Evolutionary conservation across 2,329 filamentous ascomycete species (phyloP), one percentile per base, ranked within the genome.

Genomic region (Fusarium sp.): DNA sequence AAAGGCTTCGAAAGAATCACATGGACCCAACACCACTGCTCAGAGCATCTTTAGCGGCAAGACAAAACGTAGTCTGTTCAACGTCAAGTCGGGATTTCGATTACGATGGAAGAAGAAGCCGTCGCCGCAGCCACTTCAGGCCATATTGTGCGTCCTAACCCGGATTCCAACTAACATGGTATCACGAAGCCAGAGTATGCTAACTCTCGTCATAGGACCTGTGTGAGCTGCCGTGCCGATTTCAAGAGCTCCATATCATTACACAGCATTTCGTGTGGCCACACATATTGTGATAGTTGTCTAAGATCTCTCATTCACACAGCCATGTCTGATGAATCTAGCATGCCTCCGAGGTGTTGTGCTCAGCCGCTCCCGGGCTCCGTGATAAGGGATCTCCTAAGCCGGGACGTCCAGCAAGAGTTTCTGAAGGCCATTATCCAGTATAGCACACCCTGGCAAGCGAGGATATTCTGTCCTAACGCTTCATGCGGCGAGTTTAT

Each of bases 331-430:
- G 83, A 88, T 68, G 87, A 90, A 75, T 81, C 83, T 52, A 87
- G 83, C 65, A 88, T 90, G 85, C 88, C 87, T 10, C 87, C 88
- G 0, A 80, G 86, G 55, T 90, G 88, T 73, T 90, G 87, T 73
- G 82, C 82, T 3, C 82, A 85, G 67, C 83, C 87, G 2, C 81
- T 90, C 25, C 83, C 86, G 3, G 79, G 80, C 25, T 65, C 77
- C 4, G 79, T 82, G 31, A 80, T 90, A 63, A 84, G 82, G 67
- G 76, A 79, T 0, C 76, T 87, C 3, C 78, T 89, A 20, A 79
- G 76, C 18, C 79, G 80, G 14, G 84, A 87, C 15, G 83, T 84
- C 42, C 86, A 88, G 64, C 79, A 82, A 25, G 71, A 76, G 5
- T 89, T 90, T 51, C 78, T 89, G 47, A 86, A 87, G 61, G 82